Percentiles rank a stretch among this genome's conserved stretches.
Conservation (phyloP, 2,329 filamentous ascomycete genomes). For the Talaromyces sp. region DNA sequence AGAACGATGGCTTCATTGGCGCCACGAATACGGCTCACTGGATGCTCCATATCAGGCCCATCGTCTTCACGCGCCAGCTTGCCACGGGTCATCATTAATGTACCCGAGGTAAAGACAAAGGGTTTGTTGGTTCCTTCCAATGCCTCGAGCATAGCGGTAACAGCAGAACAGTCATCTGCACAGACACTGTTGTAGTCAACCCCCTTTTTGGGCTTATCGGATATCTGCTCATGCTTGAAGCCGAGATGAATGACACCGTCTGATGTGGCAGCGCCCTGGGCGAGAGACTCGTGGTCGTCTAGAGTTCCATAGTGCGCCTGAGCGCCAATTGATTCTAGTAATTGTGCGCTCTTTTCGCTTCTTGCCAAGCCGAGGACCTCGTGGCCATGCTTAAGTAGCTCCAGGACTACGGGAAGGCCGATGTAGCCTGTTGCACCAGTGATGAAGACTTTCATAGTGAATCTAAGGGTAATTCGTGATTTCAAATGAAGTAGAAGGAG, state of each 20-base stretch:
- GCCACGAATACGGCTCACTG: not conserved
- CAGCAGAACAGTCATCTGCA: not conserved
- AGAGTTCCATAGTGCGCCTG: not conserved
- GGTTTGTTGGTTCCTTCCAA: constrained; percentile 7
- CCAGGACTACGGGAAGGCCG: constrained; percentile 4
- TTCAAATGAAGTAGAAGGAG: not conserved
- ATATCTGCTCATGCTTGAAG: constrained; percentile 9
- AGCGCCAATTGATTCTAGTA: constrained; percentile 1
- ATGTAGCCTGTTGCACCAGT: constrained; percentile 11
- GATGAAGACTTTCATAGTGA: constrained; percentile 12
- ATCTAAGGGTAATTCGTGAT: not conserved
- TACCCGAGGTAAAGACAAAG: constrained; percentile 10
- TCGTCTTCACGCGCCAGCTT: constrained; percentile 2
- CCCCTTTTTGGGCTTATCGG: not conserved
- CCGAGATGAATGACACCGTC: constrained; percentile 9
- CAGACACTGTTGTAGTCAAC: not conserved
- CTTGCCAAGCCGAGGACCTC: constrained; percentile 6
- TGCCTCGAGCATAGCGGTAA: not conserved
- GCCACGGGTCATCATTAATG: constrained; percentile 9
- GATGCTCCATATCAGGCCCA: not conserved
- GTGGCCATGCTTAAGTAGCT: constrained; percentile 2
- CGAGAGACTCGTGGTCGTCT: constrained; percentile 2
- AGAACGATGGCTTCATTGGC: constrained; percentile 3
- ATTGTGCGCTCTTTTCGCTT: not conserved
- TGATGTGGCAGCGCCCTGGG: not conserved